phyloP scores from a whole-genome alignment of 2,329 filamentous ascomycete species.

The Ascosphaera acerosa region DNA sequence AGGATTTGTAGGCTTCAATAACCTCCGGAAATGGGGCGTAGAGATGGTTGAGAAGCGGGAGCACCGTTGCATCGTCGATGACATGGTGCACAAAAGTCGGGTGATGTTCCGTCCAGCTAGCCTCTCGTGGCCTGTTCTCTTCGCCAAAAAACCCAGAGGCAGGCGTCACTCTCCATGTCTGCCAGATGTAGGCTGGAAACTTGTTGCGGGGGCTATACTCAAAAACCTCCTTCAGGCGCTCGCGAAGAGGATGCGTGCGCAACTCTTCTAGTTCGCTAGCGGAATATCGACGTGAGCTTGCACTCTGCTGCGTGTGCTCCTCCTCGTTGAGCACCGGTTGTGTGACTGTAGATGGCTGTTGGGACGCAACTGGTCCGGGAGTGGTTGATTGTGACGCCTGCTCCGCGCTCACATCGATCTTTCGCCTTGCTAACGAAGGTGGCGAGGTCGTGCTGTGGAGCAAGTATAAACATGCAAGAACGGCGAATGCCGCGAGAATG shows the following conservation, averaged over 20 bases:
- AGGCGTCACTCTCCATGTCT: slow-evolving; percentile 87
- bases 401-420: slow-evolving; percentile 5
- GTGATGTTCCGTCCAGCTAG: slow-evolving; percentile 68
- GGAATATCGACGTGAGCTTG: no score
- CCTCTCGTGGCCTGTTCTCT: slow-evolving; percentile 56
- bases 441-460: slow-evolving; percentile 33
- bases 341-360: slow-evolving; percentile 1
- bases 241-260: slow-evolving; percentile 43
- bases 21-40: slow-evolving; percentile 66
- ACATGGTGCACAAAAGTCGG: slow-evolving; percentile 90
- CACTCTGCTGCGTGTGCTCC: slow-evolving; percentile 28
- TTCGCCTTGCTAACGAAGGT: slow-evolving; percentile 21
- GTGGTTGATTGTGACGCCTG: not conserved
- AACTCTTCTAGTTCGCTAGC: no score
- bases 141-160: slow-evolving; percentile 48
- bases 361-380: not conserved
- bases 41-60: slow-evolving; percentile 58
- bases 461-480: slow-evolving; percentile 45
- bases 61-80: slow-evolving; percentile 70
- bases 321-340: not conserved
- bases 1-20: slow-evolving; percentile 45
- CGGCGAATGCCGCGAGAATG: slow-evolving; percentile 40
- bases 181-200: slow-evolving; percentile 97
- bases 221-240: slow-evolving; percentile 76
- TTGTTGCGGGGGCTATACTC: slow-evolving; percentile 72